Conservation (phyloP, 257 asterid genomes). For the Przewalskia tangutica region DNA sequence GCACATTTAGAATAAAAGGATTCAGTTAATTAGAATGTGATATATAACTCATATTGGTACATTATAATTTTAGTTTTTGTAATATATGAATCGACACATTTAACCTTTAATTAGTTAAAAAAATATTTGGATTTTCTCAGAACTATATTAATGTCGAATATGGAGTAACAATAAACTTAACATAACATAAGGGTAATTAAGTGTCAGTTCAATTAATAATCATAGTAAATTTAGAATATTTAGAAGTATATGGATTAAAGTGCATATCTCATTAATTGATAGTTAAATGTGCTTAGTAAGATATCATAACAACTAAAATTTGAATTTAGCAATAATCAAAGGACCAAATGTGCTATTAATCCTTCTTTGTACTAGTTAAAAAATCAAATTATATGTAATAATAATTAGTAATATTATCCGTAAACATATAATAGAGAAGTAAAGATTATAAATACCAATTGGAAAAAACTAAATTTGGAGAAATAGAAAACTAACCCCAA, state of each 20-base stretch:
- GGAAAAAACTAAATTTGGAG: background rate
- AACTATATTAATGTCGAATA: background rate
- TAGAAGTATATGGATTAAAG: background rate
- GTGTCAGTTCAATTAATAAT: background rate
- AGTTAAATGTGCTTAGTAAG: background rate
- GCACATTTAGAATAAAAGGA: too few relatives aligned
- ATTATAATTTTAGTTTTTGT: background rate
- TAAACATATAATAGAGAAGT: too few relatives aligned
- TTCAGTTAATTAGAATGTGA: too few relatives aligned
- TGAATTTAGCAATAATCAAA: background rate
- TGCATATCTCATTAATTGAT: background rate
- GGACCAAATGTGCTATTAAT: background rate
- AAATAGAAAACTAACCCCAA: constrained; percentile 35
- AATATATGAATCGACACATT: too few relatives aligned
- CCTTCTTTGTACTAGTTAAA: too few relatives aligned
- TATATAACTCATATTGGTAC: background rate
- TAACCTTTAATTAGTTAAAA: too few relatives aligned
- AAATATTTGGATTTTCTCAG: too few relatives aligned
- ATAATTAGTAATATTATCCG: too few relatives aligned
- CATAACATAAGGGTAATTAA: background rate
- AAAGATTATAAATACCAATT: too few relatives aligned
- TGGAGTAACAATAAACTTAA: background rate
- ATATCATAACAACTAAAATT: background rate
- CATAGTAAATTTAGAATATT: background rate
- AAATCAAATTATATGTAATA: background rate